phyloP scores from a whole-genome alignment of 73 alveolate genomes.

The Paramecium sexaurelia region DNA sequence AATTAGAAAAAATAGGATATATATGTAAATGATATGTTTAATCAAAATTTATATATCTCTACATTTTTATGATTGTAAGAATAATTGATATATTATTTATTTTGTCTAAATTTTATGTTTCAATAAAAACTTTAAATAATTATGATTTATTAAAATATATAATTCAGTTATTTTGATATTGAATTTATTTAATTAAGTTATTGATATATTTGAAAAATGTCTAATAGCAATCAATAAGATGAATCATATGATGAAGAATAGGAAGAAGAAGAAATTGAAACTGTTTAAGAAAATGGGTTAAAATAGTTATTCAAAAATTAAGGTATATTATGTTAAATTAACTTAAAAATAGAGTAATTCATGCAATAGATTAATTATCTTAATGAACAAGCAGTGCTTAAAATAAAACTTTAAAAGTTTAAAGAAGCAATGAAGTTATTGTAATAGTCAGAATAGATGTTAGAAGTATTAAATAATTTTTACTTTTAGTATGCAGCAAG shows the following conservation, averaged over 20 bases:
- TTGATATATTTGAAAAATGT: constrained; percentile 22
- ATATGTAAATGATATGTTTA: background rate
- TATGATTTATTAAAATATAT: background rate
- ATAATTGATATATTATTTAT: too few relatives aligned
- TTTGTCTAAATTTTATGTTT: background rate
- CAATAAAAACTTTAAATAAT: background rate
- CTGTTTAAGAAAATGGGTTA: background rate
- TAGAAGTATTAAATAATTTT: constrained; percentile 11
- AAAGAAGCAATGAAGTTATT: constrained; percentile 57
- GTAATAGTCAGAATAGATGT: constrained; percentile 62
- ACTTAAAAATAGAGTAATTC: constrained; percentile 26
- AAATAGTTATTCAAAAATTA: constrained; percentile 23
- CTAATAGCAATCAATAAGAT: background rate
- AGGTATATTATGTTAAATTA: background rate
- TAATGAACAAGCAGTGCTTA: background rate
- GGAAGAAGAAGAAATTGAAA: constrained; percentile 20
- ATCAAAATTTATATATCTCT: too few relatives aligned
- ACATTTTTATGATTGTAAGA: too few relatives aligned
- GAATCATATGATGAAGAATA: constrained; percentile 31
- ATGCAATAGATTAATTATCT: constrained; percentile 8
- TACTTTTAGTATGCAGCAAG: constrained; percentile 65
- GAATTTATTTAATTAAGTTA: constrained; percentile 4
- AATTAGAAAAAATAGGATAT: too few relatives aligned
- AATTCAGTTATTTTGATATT: background rate
- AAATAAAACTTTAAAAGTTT: constrained; percentile 11